Percentiles rank a stretch among this genome's conserved stretches.
These are phyloP conservation scores for Buddleja alternifolia DNA, from an alignment of 257 asterid species.

Conservation along the genomic window DNA sequence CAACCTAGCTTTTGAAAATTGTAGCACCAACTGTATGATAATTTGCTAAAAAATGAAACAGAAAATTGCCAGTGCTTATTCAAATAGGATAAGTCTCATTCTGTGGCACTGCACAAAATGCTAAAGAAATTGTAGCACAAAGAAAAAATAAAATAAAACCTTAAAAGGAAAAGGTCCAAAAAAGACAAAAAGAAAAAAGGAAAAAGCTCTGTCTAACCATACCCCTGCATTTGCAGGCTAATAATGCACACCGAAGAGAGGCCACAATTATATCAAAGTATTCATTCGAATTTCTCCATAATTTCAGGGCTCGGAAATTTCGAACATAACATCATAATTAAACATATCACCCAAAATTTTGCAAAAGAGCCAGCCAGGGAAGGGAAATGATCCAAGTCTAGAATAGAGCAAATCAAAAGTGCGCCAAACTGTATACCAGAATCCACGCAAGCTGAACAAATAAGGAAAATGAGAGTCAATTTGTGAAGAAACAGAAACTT, in stretches of 20 bases:
- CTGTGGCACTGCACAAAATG: constrained; percentile 19
- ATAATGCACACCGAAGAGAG: constrained; percentile 39
- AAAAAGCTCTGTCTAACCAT: constrained; percentile 6
- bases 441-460: constrained; percentile 83
- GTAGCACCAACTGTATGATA: too few species aligned
- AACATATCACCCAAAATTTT: constrained; percentile 17
- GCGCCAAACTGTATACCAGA: constrained; percentile 91
- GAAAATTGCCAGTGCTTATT: constrained; percentile 28
- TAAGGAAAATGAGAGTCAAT: constrained; percentile 19
- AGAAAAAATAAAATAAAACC: constrained; percentile 27
- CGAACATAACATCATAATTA: constrained; percentile 18
- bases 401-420: constrained; percentile 57
- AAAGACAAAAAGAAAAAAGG: constrained; percentile 6
- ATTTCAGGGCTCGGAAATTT: constrained; percentile 21
- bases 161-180: constrained; percentile 5
- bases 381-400: constrained; percentile 10
- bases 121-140: constrained; percentile 25
- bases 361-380: constrained; percentile 14
- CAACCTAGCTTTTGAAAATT: too few species aligned
- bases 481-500: constrained; percentile 8
- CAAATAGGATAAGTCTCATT: constrained; percentile 21
- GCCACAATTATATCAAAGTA: constrained; percentile 27
- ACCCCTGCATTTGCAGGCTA: constrained; percentile 35
- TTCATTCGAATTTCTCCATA: constrained; percentile 27
- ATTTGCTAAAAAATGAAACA: background rate